These are phyloP conservation scores for Erodium moschatum DNA, from an alignment of 441 rosid genomes.

Conservation along the genomic window DNA sequence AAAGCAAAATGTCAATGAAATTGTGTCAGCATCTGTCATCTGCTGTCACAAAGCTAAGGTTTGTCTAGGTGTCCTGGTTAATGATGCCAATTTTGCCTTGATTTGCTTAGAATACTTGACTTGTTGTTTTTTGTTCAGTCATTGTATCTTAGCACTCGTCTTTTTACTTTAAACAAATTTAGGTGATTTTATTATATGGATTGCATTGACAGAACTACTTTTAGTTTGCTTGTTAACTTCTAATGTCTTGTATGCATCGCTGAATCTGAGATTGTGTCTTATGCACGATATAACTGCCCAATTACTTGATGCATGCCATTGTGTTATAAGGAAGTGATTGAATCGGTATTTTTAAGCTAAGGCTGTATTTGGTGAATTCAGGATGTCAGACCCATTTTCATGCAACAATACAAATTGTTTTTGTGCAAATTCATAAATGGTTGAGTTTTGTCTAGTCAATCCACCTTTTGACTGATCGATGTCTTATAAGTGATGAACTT, in stretches of 20 bases:
- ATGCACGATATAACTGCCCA: not conserved
- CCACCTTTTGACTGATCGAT: not conserved
- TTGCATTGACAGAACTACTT: too few species aligned
- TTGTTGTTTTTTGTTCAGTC: not conserved
- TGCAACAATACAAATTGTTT: not conserved
- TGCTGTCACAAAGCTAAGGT: constrained; percentile 95
- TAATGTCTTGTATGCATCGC: not conserved
- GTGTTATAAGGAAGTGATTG: not conserved
- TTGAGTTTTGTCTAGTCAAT: not conserved
- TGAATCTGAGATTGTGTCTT: not conserved
- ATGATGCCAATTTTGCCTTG: constrained; percentile 14
- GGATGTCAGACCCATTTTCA: not conserved
- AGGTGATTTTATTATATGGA: too few species aligned
- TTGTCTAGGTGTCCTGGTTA: constrained; percentile 24
- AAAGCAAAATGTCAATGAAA: constrained; percentile 75
- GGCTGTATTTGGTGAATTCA: not conserved
- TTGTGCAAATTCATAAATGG: not conserved
- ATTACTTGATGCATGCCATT: not conserved
- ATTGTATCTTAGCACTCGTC: constrained; percentile 13
- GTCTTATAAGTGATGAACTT: not conserved
- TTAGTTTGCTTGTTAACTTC: too few species aligned
- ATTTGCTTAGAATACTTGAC: constrained; percentile 12
- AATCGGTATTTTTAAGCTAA: too few species aligned
- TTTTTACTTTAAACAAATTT: constrained; percentile 7
- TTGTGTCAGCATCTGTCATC: constrained; percentile 81